Evolutionary conservation across 768 basidiomycete genomes (phyloP).

Genomic region (Xerocomellus dryophilus): DNA sequence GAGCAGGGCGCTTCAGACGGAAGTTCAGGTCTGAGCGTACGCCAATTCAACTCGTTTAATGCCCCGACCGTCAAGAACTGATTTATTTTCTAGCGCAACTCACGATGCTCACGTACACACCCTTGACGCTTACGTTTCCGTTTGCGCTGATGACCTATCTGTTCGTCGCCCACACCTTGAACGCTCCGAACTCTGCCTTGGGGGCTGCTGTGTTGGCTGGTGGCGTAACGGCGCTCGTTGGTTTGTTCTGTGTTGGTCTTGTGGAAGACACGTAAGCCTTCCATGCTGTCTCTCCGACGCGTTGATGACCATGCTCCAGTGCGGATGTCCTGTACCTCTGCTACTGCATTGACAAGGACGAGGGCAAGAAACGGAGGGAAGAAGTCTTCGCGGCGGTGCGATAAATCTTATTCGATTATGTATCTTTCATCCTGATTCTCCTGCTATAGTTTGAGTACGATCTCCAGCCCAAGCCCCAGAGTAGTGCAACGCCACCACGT

Average conservation of each 20-base stretch:
- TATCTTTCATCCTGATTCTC: slow-evolving; percentile 2
- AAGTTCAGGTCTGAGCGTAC: slow-evolving; percentile 59
- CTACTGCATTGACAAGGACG: slow-evolving; percentile 61
- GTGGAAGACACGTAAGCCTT: slow-evolving; percentile 67
- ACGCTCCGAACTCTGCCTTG: slow-evolving; percentile 68
- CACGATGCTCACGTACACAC: slow-evolving; percentile 66
- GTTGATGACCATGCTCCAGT: slow-evolving; percentile 29
- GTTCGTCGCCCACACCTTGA: slow-evolving; percentile 80
- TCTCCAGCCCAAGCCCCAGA: slow-evolving; percentile 19
- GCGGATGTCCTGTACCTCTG: slow-evolving; percentile 67
- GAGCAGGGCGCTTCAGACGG: slow-evolving; percentile 39
- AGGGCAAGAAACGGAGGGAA: slow-evolving; percentile 46
- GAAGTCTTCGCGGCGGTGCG: slow-evolving; percentile 58
- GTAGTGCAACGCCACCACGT: slow-evolving; percentile 13
- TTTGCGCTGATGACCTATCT: slow-evolving; percentile 82
- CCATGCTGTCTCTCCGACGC: background rate
- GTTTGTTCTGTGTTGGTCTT: slow-evolving; percentile 78
- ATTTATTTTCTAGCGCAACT: slow-evolving; percentile 47
- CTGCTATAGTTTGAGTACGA: slow-evolving; percentile 42
- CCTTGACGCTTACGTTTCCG: slow-evolving; percentile 76
- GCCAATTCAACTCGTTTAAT: slow-evolving; percentile 19
- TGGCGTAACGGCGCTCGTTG: slow-evolving; percentile 75
- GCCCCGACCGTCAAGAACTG: background rate
- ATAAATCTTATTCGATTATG: background rate
- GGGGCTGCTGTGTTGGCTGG: slow-evolving; percentile 75